Evolutionary conservation across 768 basidiomycete genomes (phyloP).

Genomic region (Tulasnella sp.): DNA sequence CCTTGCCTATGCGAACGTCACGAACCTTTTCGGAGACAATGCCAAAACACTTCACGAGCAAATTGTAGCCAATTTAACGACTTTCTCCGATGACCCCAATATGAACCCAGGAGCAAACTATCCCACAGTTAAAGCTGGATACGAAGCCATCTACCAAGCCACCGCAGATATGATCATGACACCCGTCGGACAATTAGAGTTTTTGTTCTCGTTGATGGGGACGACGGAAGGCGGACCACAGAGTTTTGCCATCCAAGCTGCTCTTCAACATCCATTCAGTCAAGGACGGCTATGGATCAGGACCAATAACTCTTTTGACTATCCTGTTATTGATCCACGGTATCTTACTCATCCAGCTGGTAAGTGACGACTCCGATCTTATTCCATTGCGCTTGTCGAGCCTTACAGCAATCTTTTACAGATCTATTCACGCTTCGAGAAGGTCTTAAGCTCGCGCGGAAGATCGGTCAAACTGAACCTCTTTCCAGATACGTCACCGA

Average conservation of each 20-base stretch:
- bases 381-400: too few species aligned
- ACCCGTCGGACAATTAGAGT: conserved; percentile 41
- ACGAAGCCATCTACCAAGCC: conserved; percentile 40
- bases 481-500: conserved; percentile 33
- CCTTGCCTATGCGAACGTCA: conserved; percentile 44
- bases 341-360: conserved; percentile 47
- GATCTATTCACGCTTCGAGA: conserved; percentile 40
- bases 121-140: conserved; percentile 37
- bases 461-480: conserved; percentile 39
- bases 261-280: conserved; percentile 49
- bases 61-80: too few species aligned
- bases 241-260: conserved; percentile 45
- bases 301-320: conserved; percentile 43
- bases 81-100: too few species aligned
- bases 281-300: conserved; percentile 50
- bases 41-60: too few species aligned
- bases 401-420: conserved; percentile 17
- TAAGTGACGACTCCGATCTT: conserved; percentile 22
- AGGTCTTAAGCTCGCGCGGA: conserved; percentile 47
- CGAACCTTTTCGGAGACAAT: conserved; percentile 31
- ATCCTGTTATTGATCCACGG: conserved; percentile 51
- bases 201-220: conserved; percentile 36
- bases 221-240: conserved; percentile 21
- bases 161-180: conserved; percentile 31
- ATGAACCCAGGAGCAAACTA: too few species aligned